Conservation (phyloP, 2,329 filamentous ascomycete species). For the Mollisiaceae sp. region DNA sequence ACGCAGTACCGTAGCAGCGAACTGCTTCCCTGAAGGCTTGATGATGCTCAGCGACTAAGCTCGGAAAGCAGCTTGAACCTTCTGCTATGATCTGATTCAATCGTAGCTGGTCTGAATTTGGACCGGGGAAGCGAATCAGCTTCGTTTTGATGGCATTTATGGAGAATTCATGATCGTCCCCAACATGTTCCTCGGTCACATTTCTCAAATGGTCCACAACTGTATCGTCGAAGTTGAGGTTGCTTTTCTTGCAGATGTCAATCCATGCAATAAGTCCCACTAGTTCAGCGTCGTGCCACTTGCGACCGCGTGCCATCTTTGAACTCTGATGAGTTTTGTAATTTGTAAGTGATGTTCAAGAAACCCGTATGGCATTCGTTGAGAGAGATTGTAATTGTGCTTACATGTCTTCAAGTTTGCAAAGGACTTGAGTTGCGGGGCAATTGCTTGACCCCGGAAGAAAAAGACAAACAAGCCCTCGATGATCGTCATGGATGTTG, state of each 20-base stretch:
- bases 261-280: too few relatives aligned
- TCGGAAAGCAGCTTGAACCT: conserved; percentile 5
- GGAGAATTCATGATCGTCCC: background rate
- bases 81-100: background rate
- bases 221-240: too few relatives aligned
- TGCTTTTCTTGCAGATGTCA: too few relatives aligned
- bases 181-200: background rate
- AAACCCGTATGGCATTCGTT: too few relatives aligned
- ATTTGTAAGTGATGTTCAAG: too few relatives aligned
- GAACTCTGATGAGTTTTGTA: too few relatives aligned
- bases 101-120: background rate
- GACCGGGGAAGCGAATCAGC: background rate
- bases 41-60: background rate
- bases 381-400: too few relatives aligned
- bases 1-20: background rate
- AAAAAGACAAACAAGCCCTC: background rate
- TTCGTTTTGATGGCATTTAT: background rate
- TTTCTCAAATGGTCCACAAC: too few relatives aligned
- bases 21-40: background rate
- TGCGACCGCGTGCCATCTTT: too few relatives aligned
- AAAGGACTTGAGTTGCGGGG: too few relatives aligned
- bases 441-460: background rate
- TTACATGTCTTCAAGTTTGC: too few relatives aligned
- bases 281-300: too few relatives aligned
- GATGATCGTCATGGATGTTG: background rate